phyloP scores from a whole-genome alignment of 495 filamentous ascomycete genomes.

The Penicillium coffeae region DNA sequence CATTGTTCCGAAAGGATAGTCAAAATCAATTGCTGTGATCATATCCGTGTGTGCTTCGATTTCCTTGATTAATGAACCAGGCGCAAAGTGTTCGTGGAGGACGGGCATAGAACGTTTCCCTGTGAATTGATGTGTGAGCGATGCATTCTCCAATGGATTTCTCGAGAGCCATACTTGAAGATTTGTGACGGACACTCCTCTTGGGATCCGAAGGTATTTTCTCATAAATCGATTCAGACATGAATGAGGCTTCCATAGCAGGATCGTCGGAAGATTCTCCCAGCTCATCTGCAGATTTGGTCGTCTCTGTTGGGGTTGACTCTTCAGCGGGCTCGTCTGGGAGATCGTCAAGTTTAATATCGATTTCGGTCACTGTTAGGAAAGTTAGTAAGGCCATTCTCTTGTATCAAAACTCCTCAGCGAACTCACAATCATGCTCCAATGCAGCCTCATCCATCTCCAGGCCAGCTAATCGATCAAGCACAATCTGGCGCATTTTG shows the following conservation, averaged over 20 bases:
- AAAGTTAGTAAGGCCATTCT: background rate
- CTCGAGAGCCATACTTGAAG: slow-evolving; percentile 38
- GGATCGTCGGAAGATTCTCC: slow-evolving; percentile 52
- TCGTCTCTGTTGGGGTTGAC: slow-evolving; percentile 49
- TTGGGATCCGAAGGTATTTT: slow-evolving; percentile 70
- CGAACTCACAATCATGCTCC: slow-evolving; percentile 80
- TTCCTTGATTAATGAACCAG: slow-evolving; percentile 83
- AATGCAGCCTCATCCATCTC: slow-evolving; percentile 89
- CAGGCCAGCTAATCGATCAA: slow-evolving; percentile 83
- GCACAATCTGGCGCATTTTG: slow-evolving; percentile 87
- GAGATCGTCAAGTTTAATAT: slow-evolving; percentile 80
- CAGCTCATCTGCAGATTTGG: slow-evolving; percentile 54
- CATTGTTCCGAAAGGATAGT: slow-evolving; percentile 92
- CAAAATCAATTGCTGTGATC: slow-evolving; percentile 91
- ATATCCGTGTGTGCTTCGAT: slow-evolving; percentile 83
- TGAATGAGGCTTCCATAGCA: slow-evolving; percentile 69
- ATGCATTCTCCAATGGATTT: background rate
- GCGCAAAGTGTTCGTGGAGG: slow-evolving; percentile 90
- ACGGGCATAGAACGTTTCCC: slow-evolving; percentile 86
- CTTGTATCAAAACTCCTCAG: background rate
- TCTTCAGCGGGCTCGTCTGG: slow-evolving; percentile 66
- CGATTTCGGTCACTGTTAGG: slow-evolving; percentile 72
- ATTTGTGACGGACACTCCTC: slow-evolving; percentile 62
- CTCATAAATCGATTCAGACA: slow-evolving; percentile 97
- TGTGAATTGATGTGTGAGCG: slow-evolving; percentile 14